Percentiles rank a stretch among this genome's conserved stretches.
These are phyloP conservation scores for Aspergillus piperis DNA, from an alignment of 2,329 filamentous ascomycete genomes.

Conservation along the genomic window DNA sequence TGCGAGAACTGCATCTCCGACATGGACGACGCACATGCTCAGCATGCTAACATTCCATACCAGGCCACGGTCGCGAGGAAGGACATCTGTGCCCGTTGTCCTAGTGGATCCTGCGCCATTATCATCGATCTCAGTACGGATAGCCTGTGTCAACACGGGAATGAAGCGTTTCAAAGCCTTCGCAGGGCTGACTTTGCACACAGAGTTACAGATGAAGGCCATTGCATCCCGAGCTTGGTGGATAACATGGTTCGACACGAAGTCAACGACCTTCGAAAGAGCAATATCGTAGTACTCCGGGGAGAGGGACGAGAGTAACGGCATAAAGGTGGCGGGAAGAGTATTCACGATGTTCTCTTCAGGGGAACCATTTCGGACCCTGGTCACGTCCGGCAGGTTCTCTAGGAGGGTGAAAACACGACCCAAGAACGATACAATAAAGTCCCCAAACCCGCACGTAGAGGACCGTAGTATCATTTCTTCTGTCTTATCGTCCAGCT, in stretches of 20 bases:
- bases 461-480: constrained; percentile 87
- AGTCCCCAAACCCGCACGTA: constrained; percentile 90
- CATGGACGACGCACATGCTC: constrained; percentile 97
- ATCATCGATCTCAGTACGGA: constrained; percentile 94
- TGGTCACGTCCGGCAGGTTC: constrained; percentile 87
- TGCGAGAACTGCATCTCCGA: constrained; percentile 83
- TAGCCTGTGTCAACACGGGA: constrained; percentile 85
- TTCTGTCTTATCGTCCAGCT: constrained; percentile 83
- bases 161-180: constrained; percentile 90
- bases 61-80: constrained; percentile 86
- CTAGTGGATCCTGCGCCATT: constrained; percentile 94
- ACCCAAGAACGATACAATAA: constrained; percentile 84
- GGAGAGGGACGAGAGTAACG: constrained; percentile 85
- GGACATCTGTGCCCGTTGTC: constrained; percentile 88
- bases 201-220: constrained; percentile 95
- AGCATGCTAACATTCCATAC: constrained; percentile 98
- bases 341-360: constrained; percentile 98
- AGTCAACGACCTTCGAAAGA: constrained; percentile 86
- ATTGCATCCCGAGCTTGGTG: constrained; percentile 96
- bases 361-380: constrained; percentile 84
- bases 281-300: constrained; percentile 91
- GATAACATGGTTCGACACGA: constrained; percentile 91
- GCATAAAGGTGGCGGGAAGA: constrained; percentile 84
- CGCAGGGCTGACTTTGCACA: constrained; percentile 93
- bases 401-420: constrained; percentile 94